A percentile compares a stretch with the other conserved stretches of the same genome.
Conservation (phyloP, 1,139 yeast species). For the Candida tropicalis region DNA sequence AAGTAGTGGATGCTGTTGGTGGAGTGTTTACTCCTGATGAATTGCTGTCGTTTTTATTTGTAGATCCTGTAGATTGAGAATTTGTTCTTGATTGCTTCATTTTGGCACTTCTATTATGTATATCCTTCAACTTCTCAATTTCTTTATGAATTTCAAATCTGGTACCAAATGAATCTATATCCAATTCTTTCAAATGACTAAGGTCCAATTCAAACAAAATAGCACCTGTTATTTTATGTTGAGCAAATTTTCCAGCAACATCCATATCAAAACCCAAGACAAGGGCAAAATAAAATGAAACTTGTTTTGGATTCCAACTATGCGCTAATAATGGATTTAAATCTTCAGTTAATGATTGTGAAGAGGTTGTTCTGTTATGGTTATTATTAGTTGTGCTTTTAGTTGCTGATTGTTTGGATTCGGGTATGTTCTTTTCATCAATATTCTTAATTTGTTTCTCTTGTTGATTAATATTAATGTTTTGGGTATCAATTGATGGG, state of each 20-base stretch:
- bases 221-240: slow-evolving; percentile 87
- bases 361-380: slow-evolving; percentile 12
- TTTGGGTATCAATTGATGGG: background rate
- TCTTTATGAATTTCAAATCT: slow-evolving; percentile 90
- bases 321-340: slow-evolving; percentile 53
- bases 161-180: slow-evolving; percentile 91
- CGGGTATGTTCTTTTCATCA: slow-evolving; percentile 1
- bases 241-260: slow-evolving; percentile 75
- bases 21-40: slow-evolving; percentile 13
- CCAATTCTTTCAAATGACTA: slow-evolving; percentile 85
- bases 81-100: slow-evolving; percentile 15
- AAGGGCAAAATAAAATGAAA: slow-evolving; percentile 68
- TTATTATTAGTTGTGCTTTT: background rate
- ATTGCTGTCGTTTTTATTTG: slow-evolving; percentile 12
- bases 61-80: slow-evolving; percentile 13
- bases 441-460: slow-evolving; percentile 84
- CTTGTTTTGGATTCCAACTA: slow-evolving; percentile 88
- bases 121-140: slow-evolving; percentile 66
- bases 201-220: slow-evolving; percentile 85
- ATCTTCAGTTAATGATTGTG: slow-evolving; percentile 30
- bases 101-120: slow-evolving; percentile 16
- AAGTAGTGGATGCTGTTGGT: slow-evolving; percentile 16
- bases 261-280: slow-evolving; percentile 72
- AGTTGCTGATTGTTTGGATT: slow-evolving; percentile 4
- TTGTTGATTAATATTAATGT: slow-evolving; percentile 65